Conservation (phyloP, 306 rosid genomes). For the Erythrophleum fordii region DNA sequence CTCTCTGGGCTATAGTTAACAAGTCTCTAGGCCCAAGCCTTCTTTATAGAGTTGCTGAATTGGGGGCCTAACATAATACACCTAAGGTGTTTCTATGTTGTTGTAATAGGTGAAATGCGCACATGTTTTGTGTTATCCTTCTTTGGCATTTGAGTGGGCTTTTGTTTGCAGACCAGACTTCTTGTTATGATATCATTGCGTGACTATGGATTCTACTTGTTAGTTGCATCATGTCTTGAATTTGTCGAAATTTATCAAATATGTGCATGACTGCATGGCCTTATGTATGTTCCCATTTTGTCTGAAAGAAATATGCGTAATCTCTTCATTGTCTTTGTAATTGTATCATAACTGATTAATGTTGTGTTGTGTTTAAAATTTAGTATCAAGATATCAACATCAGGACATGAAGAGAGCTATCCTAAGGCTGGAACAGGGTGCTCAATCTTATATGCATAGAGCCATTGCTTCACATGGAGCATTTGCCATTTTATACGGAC, state of each 20-base stretch:
- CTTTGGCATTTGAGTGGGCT: conserved; percentile 6
- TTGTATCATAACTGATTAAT: conserved; percentile 30
- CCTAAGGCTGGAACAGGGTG: conserved; percentile 85
- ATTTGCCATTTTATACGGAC: conserved; percentile 80
- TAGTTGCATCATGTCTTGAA: conserved; percentile 5
- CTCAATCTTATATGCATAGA: conserved; percentile 71
- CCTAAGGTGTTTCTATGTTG: background rate
- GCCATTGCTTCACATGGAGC: conserved; percentile 84
- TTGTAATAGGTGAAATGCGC: background rate
- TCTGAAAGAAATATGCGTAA: background rate
- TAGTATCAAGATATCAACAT: conserved; percentile 73
- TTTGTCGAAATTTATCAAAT: conserved; percentile 8
- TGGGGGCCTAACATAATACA: background rate
- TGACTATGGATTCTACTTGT: background rate
- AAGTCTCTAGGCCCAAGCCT: background rate
- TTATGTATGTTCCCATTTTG: background rate
- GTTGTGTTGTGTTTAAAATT: conserved; percentile 35
- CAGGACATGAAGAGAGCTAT: conserved; percentile 70
- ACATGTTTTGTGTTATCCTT: background rate
- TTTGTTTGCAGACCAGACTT: conserved; percentile 22
- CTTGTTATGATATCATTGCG: conserved; percentile 16
- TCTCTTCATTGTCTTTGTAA: background rate
- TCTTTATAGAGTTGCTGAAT: too few species aligned
- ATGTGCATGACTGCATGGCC: background rate
- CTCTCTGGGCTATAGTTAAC: background rate